phyloP scores from a whole-genome alignment of 192 early-diverging fungal species.

The Borealophlyctis nickersoniae region DNA sequence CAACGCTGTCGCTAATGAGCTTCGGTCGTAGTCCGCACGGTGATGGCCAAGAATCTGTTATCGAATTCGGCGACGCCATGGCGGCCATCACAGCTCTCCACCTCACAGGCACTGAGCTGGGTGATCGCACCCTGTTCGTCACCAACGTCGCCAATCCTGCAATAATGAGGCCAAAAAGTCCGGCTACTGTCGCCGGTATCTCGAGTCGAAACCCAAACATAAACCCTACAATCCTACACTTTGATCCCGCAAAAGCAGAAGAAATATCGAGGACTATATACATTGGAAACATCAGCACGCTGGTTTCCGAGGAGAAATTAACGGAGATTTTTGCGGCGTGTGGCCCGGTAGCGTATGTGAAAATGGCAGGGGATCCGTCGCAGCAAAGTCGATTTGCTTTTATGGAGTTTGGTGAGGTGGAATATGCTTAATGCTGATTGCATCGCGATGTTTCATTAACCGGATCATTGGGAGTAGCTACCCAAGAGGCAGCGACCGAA shows the following conservation, averaged over 20 bases:
- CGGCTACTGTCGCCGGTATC: constrained; percentile 12
- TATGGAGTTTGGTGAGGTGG: constrained; percentile 65
- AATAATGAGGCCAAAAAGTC: too few relatives aligned
- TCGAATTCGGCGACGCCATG: constrained; percentile 54
- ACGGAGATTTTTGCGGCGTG: constrained; percentile 57
- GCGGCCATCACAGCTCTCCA: constrained; percentile 55
- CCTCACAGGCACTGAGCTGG: constrained; percentile 65
- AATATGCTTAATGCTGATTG: not conserved
- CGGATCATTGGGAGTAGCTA: constrained; percentile 25
- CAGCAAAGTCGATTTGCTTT: constrained; percentile 73
- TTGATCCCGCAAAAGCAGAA: constrained; percentile 67
- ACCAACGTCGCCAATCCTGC: constrained; percentile 26
- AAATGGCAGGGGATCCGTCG: constrained; percentile 71
- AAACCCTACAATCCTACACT: constrained; percentile 49
- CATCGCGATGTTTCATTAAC: not conserved
- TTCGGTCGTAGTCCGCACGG: constrained; percentile 35
- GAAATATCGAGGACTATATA: constrained; percentile 77
- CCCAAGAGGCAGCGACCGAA: constrained; percentile 46
- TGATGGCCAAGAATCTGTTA: constrained; percentile 49
- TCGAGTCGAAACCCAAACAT: constrained; percentile 37
- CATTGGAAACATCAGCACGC: constrained; percentile 64
- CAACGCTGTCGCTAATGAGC: constrained; percentile 1
- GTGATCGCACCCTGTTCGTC: constrained; percentile 61
- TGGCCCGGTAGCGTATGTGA: constrained; percentile 67
- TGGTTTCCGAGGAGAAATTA: constrained; percentile 58